Evolutionary conservation across 2,329 filamentous ascomycete species (phyloP).

Genomic region (Aspergillus hortae): DNA sequence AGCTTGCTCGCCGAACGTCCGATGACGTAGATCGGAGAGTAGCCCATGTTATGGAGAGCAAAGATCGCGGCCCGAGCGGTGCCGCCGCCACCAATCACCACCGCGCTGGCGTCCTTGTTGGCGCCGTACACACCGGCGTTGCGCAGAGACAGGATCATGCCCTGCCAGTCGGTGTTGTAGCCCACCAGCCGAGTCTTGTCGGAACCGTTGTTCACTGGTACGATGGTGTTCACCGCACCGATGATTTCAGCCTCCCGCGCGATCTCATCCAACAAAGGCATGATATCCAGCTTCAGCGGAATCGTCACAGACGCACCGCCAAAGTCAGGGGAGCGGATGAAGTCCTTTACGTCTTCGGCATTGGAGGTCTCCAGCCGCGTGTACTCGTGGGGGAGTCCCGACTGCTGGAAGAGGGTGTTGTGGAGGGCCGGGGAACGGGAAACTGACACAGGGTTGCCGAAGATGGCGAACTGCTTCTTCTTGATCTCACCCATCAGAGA

Average conservation of each 20-base stretch:
- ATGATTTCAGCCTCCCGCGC: slow-evolving; percentile 76
- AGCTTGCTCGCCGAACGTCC: slow-evolving; percentile 72
- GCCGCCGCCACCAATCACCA: slow-evolving; percentile 88
- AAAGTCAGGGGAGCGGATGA: slow-evolving; percentile 71
- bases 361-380: slow-evolving; percentile 68
- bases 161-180: slow-evolving; percentile 93
- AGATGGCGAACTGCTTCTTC: slow-evolving; percentile 75
- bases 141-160: slow-evolving; percentile 78
- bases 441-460: slow-evolving; percentile 77
- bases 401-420: slow-evolving; percentile 73
- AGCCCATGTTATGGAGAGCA: slow-evolving; percentile 78
- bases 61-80: slow-evolving; percentile 90
- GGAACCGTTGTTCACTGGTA: slow-evolving; percentile 54
- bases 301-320: slow-evolving; percentile 96
- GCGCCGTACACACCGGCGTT: slow-evolving; percentile 59
- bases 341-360: slow-evolving; percentile 55
- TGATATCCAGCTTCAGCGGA: slow-evolving; percentile 86
- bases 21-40: slow-evolving; percentile 80
- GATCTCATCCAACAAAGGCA: slow-evolving; percentile 74
- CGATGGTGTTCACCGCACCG: slow-evolving; percentile 91
- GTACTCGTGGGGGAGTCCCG: slow-evolving; percentile 84
- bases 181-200: slow-evolving; percentile 61
- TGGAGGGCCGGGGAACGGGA: slow-evolving; percentile 87
- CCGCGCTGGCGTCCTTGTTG: slow-evolving; percentile 51
- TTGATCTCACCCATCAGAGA: slow-evolving; percentile 75